Conservation (phyloP, 225 moss, liverwort and hornwort species). For the Pseudisothecium myosuroides region DNA sequence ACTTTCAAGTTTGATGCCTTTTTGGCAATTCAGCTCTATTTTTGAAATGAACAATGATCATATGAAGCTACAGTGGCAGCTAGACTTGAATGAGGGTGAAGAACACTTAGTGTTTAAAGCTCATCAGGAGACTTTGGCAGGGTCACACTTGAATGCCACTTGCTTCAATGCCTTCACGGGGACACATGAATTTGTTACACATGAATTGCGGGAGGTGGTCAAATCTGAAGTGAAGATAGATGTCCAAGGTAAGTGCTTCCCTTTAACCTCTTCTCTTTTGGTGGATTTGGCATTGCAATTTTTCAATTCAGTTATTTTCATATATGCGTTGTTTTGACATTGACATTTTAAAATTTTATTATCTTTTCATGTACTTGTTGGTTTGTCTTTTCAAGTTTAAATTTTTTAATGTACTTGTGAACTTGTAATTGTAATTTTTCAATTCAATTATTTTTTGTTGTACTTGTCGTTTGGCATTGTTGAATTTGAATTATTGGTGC, state of each 20-base stretch:
- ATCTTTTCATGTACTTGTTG: too few species aligned
- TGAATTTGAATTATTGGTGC: background rate
- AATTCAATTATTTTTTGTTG: background rate
- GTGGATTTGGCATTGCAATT: too few species aligned
- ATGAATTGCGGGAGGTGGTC: fast-evolving
- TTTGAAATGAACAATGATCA: background rate
- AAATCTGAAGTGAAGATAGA: background rate
- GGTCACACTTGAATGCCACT: background rate
- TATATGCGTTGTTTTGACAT: too few species aligned
- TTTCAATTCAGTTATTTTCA: too few species aligned
- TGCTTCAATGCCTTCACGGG: background rate
- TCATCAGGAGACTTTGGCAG: too few species aligned
- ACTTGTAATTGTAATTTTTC: background rate
- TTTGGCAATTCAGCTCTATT: background rate
- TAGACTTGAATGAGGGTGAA: background rate
- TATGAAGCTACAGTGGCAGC: fast-evolving
- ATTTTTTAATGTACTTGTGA: too few species aligned
- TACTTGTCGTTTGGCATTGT: background rate
- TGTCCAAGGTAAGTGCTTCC: background rate
- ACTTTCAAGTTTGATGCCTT: background rate
- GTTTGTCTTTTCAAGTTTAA: too few species aligned
- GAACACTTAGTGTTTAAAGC: too few species aligned
- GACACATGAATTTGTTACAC: background rate
- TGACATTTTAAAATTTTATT: too few species aligned
- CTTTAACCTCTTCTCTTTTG: background rate